Evolutionary conservation across 805 yeast species (phyloP).

Genomic region (Metschnikowia lunata): DNA sequence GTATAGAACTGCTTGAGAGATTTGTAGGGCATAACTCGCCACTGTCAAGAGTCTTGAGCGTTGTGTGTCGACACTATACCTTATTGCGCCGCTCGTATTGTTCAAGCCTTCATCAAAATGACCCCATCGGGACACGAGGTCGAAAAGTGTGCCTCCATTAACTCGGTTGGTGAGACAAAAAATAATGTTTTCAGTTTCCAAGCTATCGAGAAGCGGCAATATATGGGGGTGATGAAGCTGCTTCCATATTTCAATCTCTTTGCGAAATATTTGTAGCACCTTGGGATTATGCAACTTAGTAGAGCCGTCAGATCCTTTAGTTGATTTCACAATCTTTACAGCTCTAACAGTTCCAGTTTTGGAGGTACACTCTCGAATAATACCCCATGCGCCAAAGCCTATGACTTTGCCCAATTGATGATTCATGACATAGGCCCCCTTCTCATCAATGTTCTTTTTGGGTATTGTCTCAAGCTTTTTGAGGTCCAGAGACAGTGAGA

Average conservation of each 20-base stretch:
- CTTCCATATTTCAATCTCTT: slow-evolving; percentile 77
- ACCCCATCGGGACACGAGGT: slow-evolving; percentile 68
- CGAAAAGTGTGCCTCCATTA: slow-evolving; percentile 78
- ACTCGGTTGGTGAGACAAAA: slow-evolving; percentile 70
- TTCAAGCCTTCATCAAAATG: slow-evolving; percentile 27
- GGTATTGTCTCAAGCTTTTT: slow-evolving; percentile 24
- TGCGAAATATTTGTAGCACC: slow-evolving; percentile 56
- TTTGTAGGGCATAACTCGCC: slow-evolving; percentile 42
- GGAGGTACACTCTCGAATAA: slow-evolving; percentile 62
- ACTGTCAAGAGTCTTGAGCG: slow-evolving; percentile 33
- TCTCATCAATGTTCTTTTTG: slow-evolving; percentile 49
- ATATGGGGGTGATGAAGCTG: slow-evolving; percentile 60
- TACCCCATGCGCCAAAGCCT: slow-evolving; percentile 91
- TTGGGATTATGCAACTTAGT: slow-evolving; percentile 36
- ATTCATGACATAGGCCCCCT: slow-evolving; percentile 63
- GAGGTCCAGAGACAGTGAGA: slow-evolving; percentile 34
- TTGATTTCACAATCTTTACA: slow-evolving; percentile 53
- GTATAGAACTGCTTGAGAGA: slow-evolving; percentile 56
- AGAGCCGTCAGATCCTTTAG: slow-evolving; percentile 17
- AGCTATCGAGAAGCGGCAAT: slow-evolving; percentile 56
- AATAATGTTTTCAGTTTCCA: slow-evolving; percentile 57
- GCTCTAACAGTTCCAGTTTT: slow-evolving; percentile 43
- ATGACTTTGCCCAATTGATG: slow-evolving; percentile 66
- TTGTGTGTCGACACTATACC: slow-evolving; percentile 24
- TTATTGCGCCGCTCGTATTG: slow-evolving; percentile 25